Conservation (phyloP, 1,284 basidiomycete genomes). For the Ganoderma boninense region DNA sequence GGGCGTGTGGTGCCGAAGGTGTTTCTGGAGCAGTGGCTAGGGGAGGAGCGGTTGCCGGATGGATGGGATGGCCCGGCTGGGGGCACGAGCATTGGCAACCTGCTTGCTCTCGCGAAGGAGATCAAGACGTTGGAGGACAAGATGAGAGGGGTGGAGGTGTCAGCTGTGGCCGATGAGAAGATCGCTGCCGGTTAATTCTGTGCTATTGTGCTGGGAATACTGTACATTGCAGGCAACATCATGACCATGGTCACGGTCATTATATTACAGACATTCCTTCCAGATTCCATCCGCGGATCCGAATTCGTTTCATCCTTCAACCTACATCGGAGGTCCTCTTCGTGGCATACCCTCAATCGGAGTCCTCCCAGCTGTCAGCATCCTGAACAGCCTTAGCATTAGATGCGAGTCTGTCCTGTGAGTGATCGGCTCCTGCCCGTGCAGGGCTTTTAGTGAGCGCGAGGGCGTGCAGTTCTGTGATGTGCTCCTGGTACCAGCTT, state of each 20-base stretch:
- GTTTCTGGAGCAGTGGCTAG: constrained; percentile 43
- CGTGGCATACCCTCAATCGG: neutral
- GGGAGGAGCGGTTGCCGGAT: constrained; percentile 43
- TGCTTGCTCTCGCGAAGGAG: constrained; percentile 33
- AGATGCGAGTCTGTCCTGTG: neutral
- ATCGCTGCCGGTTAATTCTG: neutral
- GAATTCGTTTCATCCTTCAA: neutral
- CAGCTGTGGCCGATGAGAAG: neutral
- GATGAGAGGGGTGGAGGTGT: neutral
- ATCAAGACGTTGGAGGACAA: constrained; percentile 17
- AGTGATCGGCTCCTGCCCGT: neutral
- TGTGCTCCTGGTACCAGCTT: neutral
- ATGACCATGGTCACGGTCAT: no score
- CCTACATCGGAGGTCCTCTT: neutral
- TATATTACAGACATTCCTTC: no score
- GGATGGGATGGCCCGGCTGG: constrained; percentile 38
- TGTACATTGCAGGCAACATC: neutral
- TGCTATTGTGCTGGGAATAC: neutral
- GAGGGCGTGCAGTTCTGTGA: neutral
- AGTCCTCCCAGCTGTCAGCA: constrained; percentile 5
- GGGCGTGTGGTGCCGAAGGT: constrained; percentile 33
- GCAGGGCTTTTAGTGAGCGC: neutral
- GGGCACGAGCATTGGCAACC: constrained; percentile 31
- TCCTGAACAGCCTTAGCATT: neutral
- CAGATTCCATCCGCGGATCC: no score